These are phyloP conservation scores for Boletus speciosus DNA, from an alignment of 768 basidiomycete species.

Conservation along the genomic window DNA sequence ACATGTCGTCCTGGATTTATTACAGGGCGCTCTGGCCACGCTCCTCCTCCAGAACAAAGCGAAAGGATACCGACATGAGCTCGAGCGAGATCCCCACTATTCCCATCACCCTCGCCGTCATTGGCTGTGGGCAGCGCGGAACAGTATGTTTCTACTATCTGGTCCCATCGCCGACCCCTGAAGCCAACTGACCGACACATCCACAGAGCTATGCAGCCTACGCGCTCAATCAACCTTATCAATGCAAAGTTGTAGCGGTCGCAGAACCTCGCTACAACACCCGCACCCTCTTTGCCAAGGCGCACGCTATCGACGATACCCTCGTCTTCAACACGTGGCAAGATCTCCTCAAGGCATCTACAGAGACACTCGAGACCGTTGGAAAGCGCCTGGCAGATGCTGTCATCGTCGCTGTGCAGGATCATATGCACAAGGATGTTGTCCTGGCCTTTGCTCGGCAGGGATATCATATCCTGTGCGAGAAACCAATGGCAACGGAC, in stretches of 20 bases:
- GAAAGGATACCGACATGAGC: conserved; percentile 14
- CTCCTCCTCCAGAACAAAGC: conserved; percentile 25
- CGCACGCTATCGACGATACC: conserved; percentile 59
- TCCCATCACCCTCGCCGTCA: conserved; percentile 67
- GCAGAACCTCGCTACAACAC: conserved; percentile 78
- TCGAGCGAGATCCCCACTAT: conserved; percentile 7
- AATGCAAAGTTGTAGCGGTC: conserved; percentile 77
- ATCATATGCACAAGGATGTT: conserved; percentile 73
- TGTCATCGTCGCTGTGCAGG: conserved; percentile 77
- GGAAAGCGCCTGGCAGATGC: conserved; percentile 80
- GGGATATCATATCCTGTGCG: conserved; percentile 87
- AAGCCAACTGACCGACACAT: neutral
- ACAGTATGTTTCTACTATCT: conserved; percentile 41
- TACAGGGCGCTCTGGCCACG: conserved; percentile 36
- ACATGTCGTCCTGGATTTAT: conserved; percentile 21
- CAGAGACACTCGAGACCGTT: conserved; percentile 56
- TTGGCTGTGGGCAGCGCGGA: conserved; percentile 85
- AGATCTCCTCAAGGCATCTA: conserved; percentile 65
- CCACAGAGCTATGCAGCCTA: conserved; percentile 61
- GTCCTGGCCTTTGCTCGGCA: conserved; percentile 71
- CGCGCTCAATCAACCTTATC: conserved; percentile 53
- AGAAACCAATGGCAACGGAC: conserved; percentile 88
- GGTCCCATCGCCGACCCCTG: neutral
- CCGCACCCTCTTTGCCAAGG: conserved; percentile 50
- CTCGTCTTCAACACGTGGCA: conserved; percentile 72